Conservation (phyloP, 306 rosid genomes). For the Castanopsis chinensis region DNA sequence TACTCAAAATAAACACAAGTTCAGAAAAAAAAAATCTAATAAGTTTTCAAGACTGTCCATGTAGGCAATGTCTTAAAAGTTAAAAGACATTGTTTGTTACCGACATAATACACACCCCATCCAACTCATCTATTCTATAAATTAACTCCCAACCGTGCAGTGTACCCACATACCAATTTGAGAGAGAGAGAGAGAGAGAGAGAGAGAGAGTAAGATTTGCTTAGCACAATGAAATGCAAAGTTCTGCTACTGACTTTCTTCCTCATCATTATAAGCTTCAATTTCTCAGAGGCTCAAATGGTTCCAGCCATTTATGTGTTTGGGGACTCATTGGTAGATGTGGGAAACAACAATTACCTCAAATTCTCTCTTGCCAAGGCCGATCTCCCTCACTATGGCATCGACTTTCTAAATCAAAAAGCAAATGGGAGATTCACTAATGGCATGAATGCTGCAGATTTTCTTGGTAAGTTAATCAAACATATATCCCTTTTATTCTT, state of each 20-base stretch:
- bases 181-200: background rate
- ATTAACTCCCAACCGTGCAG: background rate
- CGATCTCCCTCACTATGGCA: background rate
- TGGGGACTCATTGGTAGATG: slow-evolving; percentile 78
- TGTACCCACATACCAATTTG: background rate
- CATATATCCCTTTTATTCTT: background rate
- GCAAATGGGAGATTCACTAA: background rate
- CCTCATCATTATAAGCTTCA: slow-evolving; percentile 1
- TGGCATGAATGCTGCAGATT: background rate
- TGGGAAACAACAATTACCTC: slow-evolving; percentile 76
- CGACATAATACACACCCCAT: background rate
- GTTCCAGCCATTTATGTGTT: slow-evolving; percentile 66
- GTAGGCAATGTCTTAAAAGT: background rate
- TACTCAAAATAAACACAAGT: too few relatives aligned
- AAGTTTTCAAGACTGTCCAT: too few relatives aligned
- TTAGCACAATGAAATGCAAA: background rate
- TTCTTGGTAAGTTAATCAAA: background rate
- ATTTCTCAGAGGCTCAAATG: slow-evolving; percentile 39
- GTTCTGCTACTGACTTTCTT: background rate
- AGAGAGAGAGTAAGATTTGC: background rate
- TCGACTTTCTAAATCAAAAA: background rate
- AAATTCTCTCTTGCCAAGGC: slow-evolving; percentile 34
- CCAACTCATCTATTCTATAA: background rate
- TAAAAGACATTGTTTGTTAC: background rate
- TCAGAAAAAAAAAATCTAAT: too few relatives aligned